A percentile compares a stretch with the other conserved stretches of the same genome.
phyloP scores from a whole-genome alignment of 2,329 filamentous ascomycete genomes.

The Pyrenophora graminea region DNA sequence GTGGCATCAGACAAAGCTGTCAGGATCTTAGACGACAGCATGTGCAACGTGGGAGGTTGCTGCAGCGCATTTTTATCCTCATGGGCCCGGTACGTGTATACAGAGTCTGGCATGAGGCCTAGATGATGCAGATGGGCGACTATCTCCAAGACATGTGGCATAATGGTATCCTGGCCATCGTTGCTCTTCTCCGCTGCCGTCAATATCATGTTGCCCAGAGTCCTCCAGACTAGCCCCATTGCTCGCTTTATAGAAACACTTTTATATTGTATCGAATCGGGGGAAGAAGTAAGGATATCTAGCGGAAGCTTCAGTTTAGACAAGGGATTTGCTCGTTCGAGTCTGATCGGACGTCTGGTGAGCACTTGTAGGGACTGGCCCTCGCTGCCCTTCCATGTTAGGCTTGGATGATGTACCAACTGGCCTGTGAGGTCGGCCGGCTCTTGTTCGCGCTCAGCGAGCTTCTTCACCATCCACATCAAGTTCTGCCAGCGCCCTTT shows the following conservation, averaged over 20 bases:
- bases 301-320: slow-evolving; percentile 23
- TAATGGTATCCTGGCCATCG: slow-evolving; percentile 34
- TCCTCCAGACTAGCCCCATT: slow-evolving; percentile 53
- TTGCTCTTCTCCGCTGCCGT: slow-evolving; percentile 32
- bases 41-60: slow-evolving; percentile 54
- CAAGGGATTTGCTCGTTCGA: slow-evolving; percentile 19
- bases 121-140: slow-evolving; percentile 54
- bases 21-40: slow-evolving; percentile 55
- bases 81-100: slow-evolving; percentile 48
- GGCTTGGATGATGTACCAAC: slow-evolving; percentile 22
- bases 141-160: slow-evolving; percentile 53
- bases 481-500: slow-evolving; percentile 50
- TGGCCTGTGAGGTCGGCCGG: slow-evolving; percentile 13
- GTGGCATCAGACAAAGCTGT: slow-evolving; percentile 56
- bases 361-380: slow-evolving; percentile 25
- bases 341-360: slow-evolving; percentile 29
- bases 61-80: slow-evolving; percentile 46
- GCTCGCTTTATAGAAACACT: slow-evolving; percentile 39
- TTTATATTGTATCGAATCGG: slow-evolving; percentile 29
- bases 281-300: slow-evolving; percentile 32
- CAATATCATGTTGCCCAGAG: slow-evolving; percentile 53
- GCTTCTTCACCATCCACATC: slow-evolving; percentile 52
- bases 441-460: slow-evolving; percentile 42
- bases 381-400: slow-evolving; percentile 22
- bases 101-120: slow-evolving; percentile 52